phyloP scores from a whole-genome alignment of 805 yeast genomes.

The Candida odintsovae region DNA sequence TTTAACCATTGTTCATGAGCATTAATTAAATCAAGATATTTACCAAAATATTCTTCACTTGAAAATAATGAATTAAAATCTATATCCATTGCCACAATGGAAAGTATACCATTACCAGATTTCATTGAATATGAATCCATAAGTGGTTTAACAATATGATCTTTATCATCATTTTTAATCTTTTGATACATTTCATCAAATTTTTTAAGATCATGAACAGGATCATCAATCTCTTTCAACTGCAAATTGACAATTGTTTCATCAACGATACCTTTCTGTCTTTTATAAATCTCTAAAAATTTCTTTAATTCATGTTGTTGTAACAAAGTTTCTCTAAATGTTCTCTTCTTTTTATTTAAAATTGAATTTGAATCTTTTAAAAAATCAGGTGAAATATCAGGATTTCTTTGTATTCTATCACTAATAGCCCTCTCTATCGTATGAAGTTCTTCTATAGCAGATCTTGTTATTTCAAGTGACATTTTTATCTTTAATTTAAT shows the following conservation, averaged over 20 bases:
- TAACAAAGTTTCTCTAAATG: conserved; percentile 44
- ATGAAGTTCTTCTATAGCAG: conserved; percentile 58
- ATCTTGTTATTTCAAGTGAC: conserved; percentile 35
- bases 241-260: background rate
- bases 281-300: conserved; percentile 43
- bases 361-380: conserved; percentile 16
- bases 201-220: conserved; percentile 24
- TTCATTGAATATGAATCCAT: conserved; percentile 15
- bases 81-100: conserved; percentile 45
- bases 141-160: conserved; percentile 23
- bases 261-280: conserved; percentile 17
- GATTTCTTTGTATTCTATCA: conserved; percentile 56
- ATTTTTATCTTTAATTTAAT: no score
- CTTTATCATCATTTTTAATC: conserved; percentile 27
- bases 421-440: conserved; percentile 62
- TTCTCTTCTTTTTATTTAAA: conserved; percentile 31
- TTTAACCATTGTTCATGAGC: conserved; percentile 51
- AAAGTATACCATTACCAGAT: conserved; percentile 29
- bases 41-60: conserved; percentile 60
- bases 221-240: conserved; percentile 19
- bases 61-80: conserved; percentile 46
- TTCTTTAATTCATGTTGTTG: conserved; percentile 64
- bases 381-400: conserved; percentile 40
- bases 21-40: conserved; percentile 48
- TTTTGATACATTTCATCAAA: conserved; percentile 33